A percentile compares a stretch with the other conserved stretches of the same genome.
These are phyloP conservation scores for Wickerhamomyces kurtzmanii DNA, from an alignment of 805 yeast genomes.

Conservation along the genomic window DNA sequence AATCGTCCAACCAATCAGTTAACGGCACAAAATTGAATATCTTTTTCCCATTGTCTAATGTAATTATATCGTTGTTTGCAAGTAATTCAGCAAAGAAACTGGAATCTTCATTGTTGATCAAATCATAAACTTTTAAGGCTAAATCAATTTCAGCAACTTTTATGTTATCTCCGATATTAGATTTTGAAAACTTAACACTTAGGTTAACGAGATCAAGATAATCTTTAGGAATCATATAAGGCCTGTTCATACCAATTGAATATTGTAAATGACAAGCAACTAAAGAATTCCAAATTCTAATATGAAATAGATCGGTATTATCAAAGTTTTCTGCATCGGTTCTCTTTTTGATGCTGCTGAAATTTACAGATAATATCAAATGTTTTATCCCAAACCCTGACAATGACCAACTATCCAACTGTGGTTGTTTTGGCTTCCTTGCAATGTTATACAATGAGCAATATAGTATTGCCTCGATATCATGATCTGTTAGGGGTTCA, in stretches of 20 bases:
- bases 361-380: slow-evolving; percentile 34
- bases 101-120: slow-evolving; percentile 15
- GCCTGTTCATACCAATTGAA: slow-evolving; percentile 39
- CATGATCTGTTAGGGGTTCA: slow-evolving; percentile 47
- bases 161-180: slow-evolving; percentile 44
- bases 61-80: slow-evolving; percentile 8
- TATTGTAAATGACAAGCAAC: slow-evolving; percentile 42
- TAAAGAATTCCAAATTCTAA: slow-evolving; percentile 43
- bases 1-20: slow-evolving; percentile 33
- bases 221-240: slow-evolving; percentile 27
- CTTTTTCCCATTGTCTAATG: not conserved
- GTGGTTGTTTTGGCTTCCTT: slow-evolving; percentile 42
- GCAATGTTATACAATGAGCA: slow-evolving; percentile 44
- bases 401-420: slow-evolving; percentile 41
- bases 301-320: slow-evolving; percentile 36
- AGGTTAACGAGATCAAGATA: slow-evolving; percentile 31
- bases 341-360: slow-evolving; percentile 28
- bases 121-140: slow-evolving; percentile 14
- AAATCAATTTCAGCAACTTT: slow-evolving; percentile 40
- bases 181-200: slow-evolving; percentile 36
- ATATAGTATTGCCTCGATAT: slow-evolving; percentile 49
- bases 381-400: slow-evolving; percentile 43
- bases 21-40: slow-evolving; percentile 11
- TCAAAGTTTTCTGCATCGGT: slow-evolving; percentile 17
- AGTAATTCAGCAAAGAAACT: slow-evolving; percentile 12